Percentiles rank a stretch among this genome's conserved stretches.
Evolutionary conservation across 2,329 filamentous ascomycete species (phyloP).

Genomic region (Aspergillus viridinutans): DNA sequence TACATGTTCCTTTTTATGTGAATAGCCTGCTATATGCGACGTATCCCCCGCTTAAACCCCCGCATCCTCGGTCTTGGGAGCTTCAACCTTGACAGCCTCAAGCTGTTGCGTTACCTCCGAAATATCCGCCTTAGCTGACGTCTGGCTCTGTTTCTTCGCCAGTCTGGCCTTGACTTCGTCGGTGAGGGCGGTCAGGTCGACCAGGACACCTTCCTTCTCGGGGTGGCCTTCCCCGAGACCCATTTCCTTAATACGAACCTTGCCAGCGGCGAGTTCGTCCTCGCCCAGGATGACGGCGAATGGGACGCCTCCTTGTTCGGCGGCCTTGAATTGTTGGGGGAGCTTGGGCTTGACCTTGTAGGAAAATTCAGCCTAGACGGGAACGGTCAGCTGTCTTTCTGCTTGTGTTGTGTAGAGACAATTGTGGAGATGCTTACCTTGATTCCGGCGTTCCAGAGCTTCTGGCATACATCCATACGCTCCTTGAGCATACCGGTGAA

Average conservation of each 20-base stretch:
- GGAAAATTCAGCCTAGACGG: constrained; percentile 67
- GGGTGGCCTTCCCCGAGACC: constrained; percentile 76
- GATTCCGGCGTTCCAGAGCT: constrained; percentile 81
- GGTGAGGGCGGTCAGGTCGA: constrained; percentile 49
- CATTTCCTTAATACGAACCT: constrained; percentile 85
- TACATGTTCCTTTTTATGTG: background rate
- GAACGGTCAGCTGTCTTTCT: constrained; percentile 16
- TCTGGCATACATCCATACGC: constrained; percentile 73
- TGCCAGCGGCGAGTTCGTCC: constrained; percentile 76
- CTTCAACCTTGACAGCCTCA: constrained; percentile 19
- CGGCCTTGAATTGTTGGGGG: constrained; percentile 84
- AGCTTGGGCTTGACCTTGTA: constrained; percentile 91
- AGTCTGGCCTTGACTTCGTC: constrained; percentile 22
- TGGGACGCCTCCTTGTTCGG: constrained; percentile 73
- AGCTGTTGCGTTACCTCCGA: constrained; percentile 21
- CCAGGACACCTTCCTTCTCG: constrained; percentile 80
- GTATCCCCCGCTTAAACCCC: constrained; percentile 8
- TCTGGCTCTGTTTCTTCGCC: constrained; percentile 17
- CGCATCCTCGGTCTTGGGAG: constrained; percentile 14
- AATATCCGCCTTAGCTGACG: constrained; percentile 4
- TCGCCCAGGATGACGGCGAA: constrained; percentile 87
- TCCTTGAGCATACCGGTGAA: constrained; percentile 77
- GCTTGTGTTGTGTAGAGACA: background rate
- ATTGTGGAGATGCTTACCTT: constrained; percentile 51
- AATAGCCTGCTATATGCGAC: background rate